These are phyloP conservation scores for Cokeromyces recurvatus DNA, from an alignment of 371 early-diverging fungal species.

Conservation along the genomic window DNA sequence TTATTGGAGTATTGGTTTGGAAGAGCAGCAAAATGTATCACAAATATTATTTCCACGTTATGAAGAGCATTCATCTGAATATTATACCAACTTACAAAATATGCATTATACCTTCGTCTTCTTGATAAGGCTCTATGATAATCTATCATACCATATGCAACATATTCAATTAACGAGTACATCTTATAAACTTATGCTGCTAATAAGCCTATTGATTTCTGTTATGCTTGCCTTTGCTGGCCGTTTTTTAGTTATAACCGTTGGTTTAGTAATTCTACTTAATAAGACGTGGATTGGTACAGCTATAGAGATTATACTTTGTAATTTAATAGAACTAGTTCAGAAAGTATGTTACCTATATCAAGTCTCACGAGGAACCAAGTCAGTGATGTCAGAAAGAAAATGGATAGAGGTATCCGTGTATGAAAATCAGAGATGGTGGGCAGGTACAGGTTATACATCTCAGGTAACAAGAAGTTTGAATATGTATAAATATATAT, in stretches of 20 bases:
- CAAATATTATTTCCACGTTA: constrained; percentile 29
- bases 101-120: constrained; percentile 33
- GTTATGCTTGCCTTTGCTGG: constrained; percentile 2
- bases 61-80: constrained; percentile 34
- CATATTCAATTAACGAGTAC: constrained; percentile 16
- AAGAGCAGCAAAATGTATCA: constrained; percentile 21
- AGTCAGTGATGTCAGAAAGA: neutral
- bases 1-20: no score
- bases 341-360: constrained; percentile 19
- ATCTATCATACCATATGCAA: constrained; percentile 30
- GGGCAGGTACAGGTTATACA: constrained; percentile 37
- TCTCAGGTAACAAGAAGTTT: constrained; percentile 34
- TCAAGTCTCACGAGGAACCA: neutral
- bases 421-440: constrained; percentile 48
- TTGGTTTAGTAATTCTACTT: constrained; percentile 30
- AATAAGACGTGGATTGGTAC: constrained; percentile 36
- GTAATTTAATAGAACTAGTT: constrained; percentile 18
- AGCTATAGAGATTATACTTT: constrained; percentile 7
- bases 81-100: constrained; percentile 28
- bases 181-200: constrained; percentile 16
- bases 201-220: constrained; percentile 1
- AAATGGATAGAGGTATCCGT: constrained; percentile 25
- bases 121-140: constrained; percentile 33
- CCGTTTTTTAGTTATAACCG: constrained; percentile 7
- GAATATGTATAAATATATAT: no score